Conservation (phyloP, 495 filamentous ascomycete species). For the Bryoglossum gracile region DNA sequence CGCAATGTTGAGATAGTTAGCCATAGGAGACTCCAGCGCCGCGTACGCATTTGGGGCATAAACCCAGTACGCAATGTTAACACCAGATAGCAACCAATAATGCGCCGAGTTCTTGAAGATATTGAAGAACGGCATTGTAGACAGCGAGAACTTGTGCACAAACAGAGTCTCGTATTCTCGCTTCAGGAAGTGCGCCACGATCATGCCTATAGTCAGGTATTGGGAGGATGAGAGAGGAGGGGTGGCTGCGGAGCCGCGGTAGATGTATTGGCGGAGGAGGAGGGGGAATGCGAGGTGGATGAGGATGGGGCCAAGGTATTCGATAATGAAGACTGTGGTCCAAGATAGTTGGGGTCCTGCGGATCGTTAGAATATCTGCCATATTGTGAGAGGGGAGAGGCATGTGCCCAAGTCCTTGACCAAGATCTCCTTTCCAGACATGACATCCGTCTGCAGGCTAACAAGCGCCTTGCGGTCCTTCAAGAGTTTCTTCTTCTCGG, state of each 20-base stretch:
- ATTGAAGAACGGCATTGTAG: constrained; percentile 70
- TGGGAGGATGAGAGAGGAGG: constrained; percentile 27
- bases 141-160: constrained; percentile 87
- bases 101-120: constrained; percentile 76
- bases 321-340: constrained; percentile 89
- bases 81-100: constrained; percentile 72
- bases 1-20: constrained; percentile 44
- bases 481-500: constrained; percentile 55
- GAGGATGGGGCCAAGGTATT: constrained; percentile 91
- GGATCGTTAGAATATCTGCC: constrained; percentile 10
- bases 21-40: constrained; percentile 28
- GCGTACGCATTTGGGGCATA: constrained; percentile 66
- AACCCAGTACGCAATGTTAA: constrained; percentile 77
- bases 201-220: constrained; percentile 56
- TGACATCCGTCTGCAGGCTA: constrained; percentile 55
- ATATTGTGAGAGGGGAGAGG: background rate
- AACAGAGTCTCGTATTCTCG: constrained; percentile 91
- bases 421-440: constrained; percentile 62
- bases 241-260: constrained; percentile 48
- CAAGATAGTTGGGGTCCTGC: constrained; percentile 85
- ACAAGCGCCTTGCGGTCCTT: constrained; percentile 49
- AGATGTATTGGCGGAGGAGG: constrained; percentile 66
- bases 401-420: constrained; percentile 88
- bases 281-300: constrained; percentile 66
- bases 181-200: constrained; percentile 83